A percentile compares a stretch with the other conserved stretches of the same genome.
phyloP scores from a whole-genome alignment of 306 rosid species.

The Rosa chinensis region DNA sequence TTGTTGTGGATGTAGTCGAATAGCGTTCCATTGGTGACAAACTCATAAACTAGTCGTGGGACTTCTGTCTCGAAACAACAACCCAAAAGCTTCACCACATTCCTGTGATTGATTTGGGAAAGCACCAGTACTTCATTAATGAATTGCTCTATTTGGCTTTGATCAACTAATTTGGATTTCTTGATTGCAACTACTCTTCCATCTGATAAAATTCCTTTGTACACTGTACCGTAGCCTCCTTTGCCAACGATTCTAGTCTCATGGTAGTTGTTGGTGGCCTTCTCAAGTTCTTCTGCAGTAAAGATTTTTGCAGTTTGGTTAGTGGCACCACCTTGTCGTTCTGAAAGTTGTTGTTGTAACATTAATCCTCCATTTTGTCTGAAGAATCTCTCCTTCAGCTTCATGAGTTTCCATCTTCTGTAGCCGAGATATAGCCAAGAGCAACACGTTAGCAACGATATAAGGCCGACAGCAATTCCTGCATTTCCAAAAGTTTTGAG shows the following conservation, averaged over 20 bases:
- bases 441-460: slow-evolving; percentile 14
- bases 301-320: slow-evolving; percentile 25
- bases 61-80: slow-evolving; percentile 49
- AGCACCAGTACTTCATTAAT: slow-evolving; percentile 43
- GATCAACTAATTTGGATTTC: slow-evolving; percentile 35
- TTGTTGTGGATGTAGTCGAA: slow-evolving; percentile 23
- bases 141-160: slow-evolving; percentile 39
- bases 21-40: slow-evolving; percentile 37
- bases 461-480: slow-evolving; percentile 24
- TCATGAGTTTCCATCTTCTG: slow-evolving; percentile 34
- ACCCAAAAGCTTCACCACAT: slow-evolving; percentile 47
- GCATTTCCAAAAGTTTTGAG: neutral
- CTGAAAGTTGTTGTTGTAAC: slow-evolving; percentile 33
- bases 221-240: slow-evolving; percentile 45
- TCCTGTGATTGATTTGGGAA: slow-evolving; percentile 50
- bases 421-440: slow-evolving; percentile 31
- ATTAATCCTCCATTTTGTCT: slow-evolving; percentile 40
- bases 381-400: slow-evolving; percentile 30
- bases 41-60: slow-evolving; percentile 52
- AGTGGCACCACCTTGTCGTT: slow-evolving; percentile 3
- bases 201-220: slow-evolving; percentile 22
- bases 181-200: slow-evolving; percentile 34
- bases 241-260: slow-evolving; percentile 31
- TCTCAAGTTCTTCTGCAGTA: slow-evolving; percentile 21
- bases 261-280: slow-evolving; percentile 41